Evolutionary conservation across 441 rosid species (phyloP).

Genomic region (Populus tomentosa): DNA sequence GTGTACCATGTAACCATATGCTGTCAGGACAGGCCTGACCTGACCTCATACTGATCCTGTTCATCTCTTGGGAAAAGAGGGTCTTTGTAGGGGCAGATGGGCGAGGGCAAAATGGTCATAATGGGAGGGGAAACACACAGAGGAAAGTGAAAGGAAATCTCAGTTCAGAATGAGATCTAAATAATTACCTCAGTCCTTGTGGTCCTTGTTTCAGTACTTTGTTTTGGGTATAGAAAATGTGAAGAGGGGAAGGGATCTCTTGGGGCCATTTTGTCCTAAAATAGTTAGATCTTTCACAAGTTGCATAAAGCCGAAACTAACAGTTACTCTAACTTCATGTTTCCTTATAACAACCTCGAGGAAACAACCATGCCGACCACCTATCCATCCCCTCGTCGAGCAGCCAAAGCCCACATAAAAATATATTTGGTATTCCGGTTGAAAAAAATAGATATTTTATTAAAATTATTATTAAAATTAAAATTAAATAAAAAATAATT

Average conservation of each 20-base stretch:
- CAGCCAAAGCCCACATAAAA: too few species aligned
- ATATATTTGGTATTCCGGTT: too few species aligned
- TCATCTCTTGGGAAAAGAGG: constrained; percentile 3
- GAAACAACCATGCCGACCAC: not conserved
- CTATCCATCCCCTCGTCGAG: not conserved
- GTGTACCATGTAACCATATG: not conserved
- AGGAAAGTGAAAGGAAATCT: constrained; percentile 35
- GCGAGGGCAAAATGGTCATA: constrained; percentile 34
- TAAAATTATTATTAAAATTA: too few species aligned
- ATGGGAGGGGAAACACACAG: constrained; percentile 16
- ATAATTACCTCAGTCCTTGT: constrained; percentile 29
- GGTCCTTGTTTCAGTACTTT: constrained; percentile 34
- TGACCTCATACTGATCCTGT: not conserved
- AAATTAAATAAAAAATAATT: too few species aligned
- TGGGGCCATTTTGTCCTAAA: constrained; percentile 32
- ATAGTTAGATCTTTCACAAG: constrained; percentile 46
- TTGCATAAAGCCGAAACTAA: constrained; percentile 55
- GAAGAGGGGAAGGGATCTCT: constrained; percentile 31
- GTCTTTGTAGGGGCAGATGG: constrained; percentile 7
- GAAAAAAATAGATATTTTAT: too few species aligned
- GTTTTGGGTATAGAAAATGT: not conserved
- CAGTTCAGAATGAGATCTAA: constrained; percentile 66
- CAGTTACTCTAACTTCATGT: constrained; percentile 39
- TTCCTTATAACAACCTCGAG: constrained; percentile 9
- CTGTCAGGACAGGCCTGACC: not conserved